Conservation (phyloP, 2,329 filamentous ascomycete genomes). For the Xylaria sp. region DNA sequence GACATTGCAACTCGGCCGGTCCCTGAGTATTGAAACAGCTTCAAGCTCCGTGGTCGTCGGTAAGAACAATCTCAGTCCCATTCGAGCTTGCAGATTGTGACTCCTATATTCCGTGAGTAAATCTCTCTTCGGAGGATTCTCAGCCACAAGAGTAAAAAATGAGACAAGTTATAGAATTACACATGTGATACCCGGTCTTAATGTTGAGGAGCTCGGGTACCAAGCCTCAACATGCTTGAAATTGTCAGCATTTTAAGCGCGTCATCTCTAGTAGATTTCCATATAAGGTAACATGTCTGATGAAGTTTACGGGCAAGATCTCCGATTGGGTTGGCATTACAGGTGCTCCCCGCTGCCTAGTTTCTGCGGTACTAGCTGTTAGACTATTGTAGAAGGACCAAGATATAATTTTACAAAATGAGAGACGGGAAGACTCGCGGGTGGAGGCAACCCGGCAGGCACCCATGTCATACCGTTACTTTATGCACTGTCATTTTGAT, state of each 20-base stretch:
- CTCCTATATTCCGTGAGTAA: background rate
- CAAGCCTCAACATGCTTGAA: conserved; percentile 11
- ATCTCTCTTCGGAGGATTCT: background rate
- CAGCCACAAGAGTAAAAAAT: background rate
- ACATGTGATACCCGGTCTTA: background rate
- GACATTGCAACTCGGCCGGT: conserved; percentile 1
- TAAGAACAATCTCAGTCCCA: background rate
- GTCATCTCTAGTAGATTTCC: background rate
- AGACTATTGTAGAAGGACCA: conserved; percentile 1
- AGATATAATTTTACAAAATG: conserved; percentile 3
- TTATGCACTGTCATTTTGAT: conserved; percentile 2
- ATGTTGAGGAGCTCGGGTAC: background rate
- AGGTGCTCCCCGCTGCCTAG: conserved; percentile 4
- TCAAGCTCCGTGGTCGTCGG: conserved; percentile 4
- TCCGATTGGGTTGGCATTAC: conserved; percentile 12
- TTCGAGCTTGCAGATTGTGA: background rate
- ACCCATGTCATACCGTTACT: conserved; percentile 12
- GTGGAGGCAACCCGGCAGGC: conserved; percentile 6
- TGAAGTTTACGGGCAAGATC: conserved; percentile 7
- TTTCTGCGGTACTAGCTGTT: background rate
- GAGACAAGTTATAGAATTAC: background rate
- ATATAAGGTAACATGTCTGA: conserved; percentile 15
- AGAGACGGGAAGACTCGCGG: background rate
- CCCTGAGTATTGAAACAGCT: background rate
- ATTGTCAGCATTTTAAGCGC: conserved; percentile 27